Evolutionary conservation across 306 rosid species (phyloP).

Genomic region (apple (Malus domestica)): DNA sequence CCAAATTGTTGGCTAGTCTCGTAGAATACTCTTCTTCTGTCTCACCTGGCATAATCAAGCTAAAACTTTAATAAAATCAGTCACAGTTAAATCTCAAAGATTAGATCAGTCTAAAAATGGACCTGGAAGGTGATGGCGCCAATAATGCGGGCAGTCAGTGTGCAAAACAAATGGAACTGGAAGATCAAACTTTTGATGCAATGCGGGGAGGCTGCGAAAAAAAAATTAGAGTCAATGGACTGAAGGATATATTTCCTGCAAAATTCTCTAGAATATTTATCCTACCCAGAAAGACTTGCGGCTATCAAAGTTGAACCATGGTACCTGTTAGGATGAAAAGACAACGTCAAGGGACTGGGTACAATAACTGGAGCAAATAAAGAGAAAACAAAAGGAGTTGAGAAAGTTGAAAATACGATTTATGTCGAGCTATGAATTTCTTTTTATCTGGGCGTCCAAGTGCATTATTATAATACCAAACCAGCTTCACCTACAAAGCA

Average conservation of each 20-base stretch:
- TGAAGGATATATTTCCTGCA: background rate
- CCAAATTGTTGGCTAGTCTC: conserved; percentile 82
- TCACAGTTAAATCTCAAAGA: conserved; percentile 1
- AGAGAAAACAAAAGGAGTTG: conserved; percentile 17
- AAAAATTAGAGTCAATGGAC: conserved; percentile 18
- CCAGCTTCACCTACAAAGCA: conserved; percentile 78
- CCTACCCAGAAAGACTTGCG: conserved; percentile 95
- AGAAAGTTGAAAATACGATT: conserved; percentile 54
- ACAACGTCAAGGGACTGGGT: conserved; percentile 10
- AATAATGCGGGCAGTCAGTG: conserved; percentile 95
- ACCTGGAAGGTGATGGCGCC: conserved; percentile 98
- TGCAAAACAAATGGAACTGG: conserved; percentile 92
- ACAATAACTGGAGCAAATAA: conserved; percentile 15
- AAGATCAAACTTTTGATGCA: conserved; percentile 88
- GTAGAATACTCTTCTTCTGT: conserved; percentile 88
- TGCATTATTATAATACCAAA: conserved; percentile 94
- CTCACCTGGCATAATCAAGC: conserved; percentile 60
- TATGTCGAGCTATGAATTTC: conserved; percentile 82
- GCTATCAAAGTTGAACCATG: conserved; percentile 88
- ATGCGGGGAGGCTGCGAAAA: conserved; percentile 67
- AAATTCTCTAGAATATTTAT: background rate
- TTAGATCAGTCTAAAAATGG: conserved; percentile 13
- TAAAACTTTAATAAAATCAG: conserved; percentile 8
- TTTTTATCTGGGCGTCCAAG: conserved; percentile 89
- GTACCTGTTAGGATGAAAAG: conserved; percentile 48